These are phyloP conservation scores for Neoboletus subvelutipes DNA, from an alignment of 768 basidiomycete species.

Conservation along the genomic window DNA sequence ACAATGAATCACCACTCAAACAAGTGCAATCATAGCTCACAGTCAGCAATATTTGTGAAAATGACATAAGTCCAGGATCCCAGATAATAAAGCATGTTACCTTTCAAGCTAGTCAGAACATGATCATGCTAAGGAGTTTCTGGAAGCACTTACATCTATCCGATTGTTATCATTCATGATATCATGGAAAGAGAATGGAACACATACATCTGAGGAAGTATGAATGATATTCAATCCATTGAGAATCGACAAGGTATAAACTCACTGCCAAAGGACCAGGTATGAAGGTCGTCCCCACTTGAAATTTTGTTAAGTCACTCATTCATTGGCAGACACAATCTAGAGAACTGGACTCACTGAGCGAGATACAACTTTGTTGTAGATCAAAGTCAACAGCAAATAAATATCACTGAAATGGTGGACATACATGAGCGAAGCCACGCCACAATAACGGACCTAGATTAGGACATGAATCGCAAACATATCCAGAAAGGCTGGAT, in stretches of 20 bases:
- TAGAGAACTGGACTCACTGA: neutral
- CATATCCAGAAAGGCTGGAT: neutral
- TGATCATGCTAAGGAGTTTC: neutral
- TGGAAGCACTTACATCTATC: neutral
- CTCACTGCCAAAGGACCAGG: conserved; percentile 7
- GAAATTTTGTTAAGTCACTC: neutral
- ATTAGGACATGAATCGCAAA: too few species aligned
- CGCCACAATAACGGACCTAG: conserved; percentile 13
- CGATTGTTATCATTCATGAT: neutral
- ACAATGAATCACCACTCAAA: neutral
- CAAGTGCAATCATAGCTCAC: neutral
- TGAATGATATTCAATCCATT: neutral
- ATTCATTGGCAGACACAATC: neutral
- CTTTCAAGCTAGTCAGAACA: neutral
- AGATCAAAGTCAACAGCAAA: neutral
- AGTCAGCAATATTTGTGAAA: neutral
- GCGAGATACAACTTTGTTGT: neutral
- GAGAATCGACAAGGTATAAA: neutral
- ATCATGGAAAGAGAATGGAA: neutral
- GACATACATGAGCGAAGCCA: neutral
- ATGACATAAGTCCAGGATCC: neutral
- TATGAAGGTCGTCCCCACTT: neutral
- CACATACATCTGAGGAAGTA: conserved; percentile 3
- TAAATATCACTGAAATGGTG: neutral
- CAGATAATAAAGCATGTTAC: neutral